A percentile compares a stretch with the other conserved stretches of the same genome.
phyloP scores from a whole-genome alignment of 208 protist species.

The Porcisia hertigi region DNA sequence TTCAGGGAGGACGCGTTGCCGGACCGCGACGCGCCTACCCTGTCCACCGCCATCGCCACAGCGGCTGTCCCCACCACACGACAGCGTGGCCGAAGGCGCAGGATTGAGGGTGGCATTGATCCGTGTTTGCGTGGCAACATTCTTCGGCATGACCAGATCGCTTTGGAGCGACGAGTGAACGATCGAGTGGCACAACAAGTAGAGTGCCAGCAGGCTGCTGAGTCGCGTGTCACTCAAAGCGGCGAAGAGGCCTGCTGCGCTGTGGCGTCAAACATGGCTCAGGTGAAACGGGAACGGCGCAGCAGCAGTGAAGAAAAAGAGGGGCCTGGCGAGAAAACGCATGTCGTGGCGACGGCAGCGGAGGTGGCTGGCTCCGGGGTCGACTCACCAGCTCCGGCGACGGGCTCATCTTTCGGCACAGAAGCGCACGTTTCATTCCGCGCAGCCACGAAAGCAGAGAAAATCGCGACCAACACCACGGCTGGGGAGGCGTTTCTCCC shows the following conservation, averaged over 20 bases:
- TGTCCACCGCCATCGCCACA: slow-evolving; percentile 1
- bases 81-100: slow-evolving; percentile 15
- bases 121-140: slow-evolving; percentile 3
- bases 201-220: neutral
- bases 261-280: neutral
- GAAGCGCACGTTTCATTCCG: neutral
- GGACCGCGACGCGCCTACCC: neutral
- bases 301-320: slow-evolving; percentile 3
- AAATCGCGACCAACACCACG: neutral
- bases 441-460: neutral
- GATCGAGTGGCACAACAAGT: slow-evolving; percentile 5
- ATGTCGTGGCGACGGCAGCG: neutral
- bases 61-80: slow-evolving; percentile 5
- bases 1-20: neutral
- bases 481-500: neutral
- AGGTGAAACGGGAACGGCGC: slow-evolving; percentile 6
- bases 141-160: slow-evolving; percentile 27
- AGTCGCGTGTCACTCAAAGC: neutral
- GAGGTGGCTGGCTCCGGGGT: no score
- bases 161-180: slow-evolving; percentile 14
- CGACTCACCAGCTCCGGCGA: neutral
- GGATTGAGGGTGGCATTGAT: slow-evolving; percentile 33
- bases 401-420: neutral
- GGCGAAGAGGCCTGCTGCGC: neutral
- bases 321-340: neutral